Evolutionary conservation across 2,329 filamentous ascomycete species (phyloP), one percentile per base, ranked within the genome.

Genomic region (Paraphaeosphaeria minitans): DNA sequence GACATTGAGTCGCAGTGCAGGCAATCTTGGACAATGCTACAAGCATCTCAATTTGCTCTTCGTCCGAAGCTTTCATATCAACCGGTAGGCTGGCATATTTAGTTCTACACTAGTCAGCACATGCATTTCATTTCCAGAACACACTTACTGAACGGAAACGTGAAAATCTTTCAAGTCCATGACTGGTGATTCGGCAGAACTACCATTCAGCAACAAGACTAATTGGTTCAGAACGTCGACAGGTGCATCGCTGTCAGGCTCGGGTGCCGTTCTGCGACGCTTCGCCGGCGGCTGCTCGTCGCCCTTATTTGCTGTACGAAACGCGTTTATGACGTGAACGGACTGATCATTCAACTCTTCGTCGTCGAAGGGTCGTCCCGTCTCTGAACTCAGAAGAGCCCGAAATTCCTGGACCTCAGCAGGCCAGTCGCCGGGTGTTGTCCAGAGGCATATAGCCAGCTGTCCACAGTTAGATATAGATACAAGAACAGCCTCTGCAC

Each of bases 391-490:
- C 12, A 77, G 61, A 14, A 61, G 61, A 39, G 60, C 57, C 8
- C 70, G 67, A 12, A 73, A 39, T 14, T 64, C 62, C 22, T 63
- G 55, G 9, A 74, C 59, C 16, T 66, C 62, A 14, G 55, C 42
- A 19, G 72, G 66, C 73, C 73, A 74, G 24, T 60, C 42, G 47
- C 63, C 68, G 14, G 66, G 65, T 7, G 59, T 57, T 1, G 69
- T 75, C 73, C 73, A 77, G 35, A 77, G 60, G 56, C 73, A 75
- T 14, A 77, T 59, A 4, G 71, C 66, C 51, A 74, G 64, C 74
- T 77, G 49, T 8, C 4, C 41, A 10, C 16, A n/a, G 35, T 72
- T 35, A 68, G 60, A 41, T 12, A 31, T 5, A 19, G 16, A 35
- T 13, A n/a, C 8, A 19, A 33, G 10, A 33, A 37, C 29, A 9